Base-by-base conservation (phyloP, 1,284 basidiomycete genomes). In the Ceratobasidium sp. region DNA sequence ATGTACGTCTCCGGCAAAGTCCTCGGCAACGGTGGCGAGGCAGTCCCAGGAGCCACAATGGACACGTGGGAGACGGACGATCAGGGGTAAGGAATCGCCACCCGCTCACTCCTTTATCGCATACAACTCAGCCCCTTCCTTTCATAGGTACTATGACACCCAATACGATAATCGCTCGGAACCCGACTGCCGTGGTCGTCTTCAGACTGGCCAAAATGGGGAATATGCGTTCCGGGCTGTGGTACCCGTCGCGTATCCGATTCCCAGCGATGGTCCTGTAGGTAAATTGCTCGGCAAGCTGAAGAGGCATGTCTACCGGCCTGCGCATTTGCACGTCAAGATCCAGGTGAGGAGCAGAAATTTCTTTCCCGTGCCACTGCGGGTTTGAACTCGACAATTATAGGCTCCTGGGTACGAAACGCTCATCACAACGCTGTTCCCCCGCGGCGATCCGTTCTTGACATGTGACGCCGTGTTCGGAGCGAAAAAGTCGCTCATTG, bases 51-150 rank as follows among this genome's bases (percentile, higher is more conserved):
- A 74, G 90, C 89, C 1, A 78, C 85, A 39, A 90, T 94, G 74
- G 91, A 94, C 73, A 94, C 92, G 16, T 94, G 92, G 94, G 93
- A 95, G 81, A 89, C 92, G n/a, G 93, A 95, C 78, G 84, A 84
- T 3, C 78, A 86, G 73, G 75, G 18, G 14, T 48, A 21, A 39
- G 8, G 18, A 18, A 14, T 14, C 36, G 36, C 36, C n/a, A n/a
- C 32, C 45, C 36, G 8, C 62, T 23, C 30, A 23, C 9, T 26
- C 39, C 26, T 53, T 18, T 36, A 12, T 64, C 62, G 50, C 62
- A 65, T 53, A 65, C 41, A 65, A 12, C 60, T 21, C 23, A 64
- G n/a, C n/a, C 28, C 26, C 26, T 60, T 64, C 46, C 28, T 16
- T 10, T 18, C n/a, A 6, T 39, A 52, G 91, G 92, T 78, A 82